Conservation (phyloP, 2,329 filamentous ascomycete species). For the Botrytis fabae region DNA sequence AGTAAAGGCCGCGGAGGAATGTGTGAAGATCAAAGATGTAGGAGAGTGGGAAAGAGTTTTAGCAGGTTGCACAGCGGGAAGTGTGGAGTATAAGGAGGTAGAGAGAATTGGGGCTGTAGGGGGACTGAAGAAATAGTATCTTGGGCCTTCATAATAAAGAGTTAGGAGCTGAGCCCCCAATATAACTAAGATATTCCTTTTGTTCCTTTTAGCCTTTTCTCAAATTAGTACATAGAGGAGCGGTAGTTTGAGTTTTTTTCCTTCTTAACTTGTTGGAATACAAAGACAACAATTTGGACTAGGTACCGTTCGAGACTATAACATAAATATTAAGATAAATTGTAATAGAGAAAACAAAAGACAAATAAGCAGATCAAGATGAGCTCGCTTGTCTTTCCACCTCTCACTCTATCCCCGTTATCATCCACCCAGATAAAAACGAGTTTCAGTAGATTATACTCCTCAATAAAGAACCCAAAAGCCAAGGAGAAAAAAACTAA, state of each 20-base stretch:
- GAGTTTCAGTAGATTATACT: neutral
- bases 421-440: neutral
- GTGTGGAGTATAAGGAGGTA: slow-evolving; percentile 71
- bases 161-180: neutral
- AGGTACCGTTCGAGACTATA: neutral
- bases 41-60: slow-evolving; percentile 73
- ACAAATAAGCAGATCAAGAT: neutral
- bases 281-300: neutral
- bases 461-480: neutral
- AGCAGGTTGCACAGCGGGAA: slow-evolving; percentile 69
- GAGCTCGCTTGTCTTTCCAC: neutral
- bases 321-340: neutral
- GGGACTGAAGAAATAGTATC: slow-evolving; percentile 50
- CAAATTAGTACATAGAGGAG: neutral
- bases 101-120: slow-evolving; percentile 67
- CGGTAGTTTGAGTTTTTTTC: neutral
- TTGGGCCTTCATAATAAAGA: neutral
- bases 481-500: too few relatives aligned
- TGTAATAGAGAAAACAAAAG: neutral
- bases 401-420: neutral
- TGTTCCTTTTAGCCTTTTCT: neutral
- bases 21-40: slow-evolving; percentile 75
- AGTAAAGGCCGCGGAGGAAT: slow-evolving; percentile 87
- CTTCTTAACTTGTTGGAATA: neutral
- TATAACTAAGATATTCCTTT: neutral